Conservation (phyloP, 2,329 filamentous ascomycete genomes). For the Pezicula rhizophila region DNA sequence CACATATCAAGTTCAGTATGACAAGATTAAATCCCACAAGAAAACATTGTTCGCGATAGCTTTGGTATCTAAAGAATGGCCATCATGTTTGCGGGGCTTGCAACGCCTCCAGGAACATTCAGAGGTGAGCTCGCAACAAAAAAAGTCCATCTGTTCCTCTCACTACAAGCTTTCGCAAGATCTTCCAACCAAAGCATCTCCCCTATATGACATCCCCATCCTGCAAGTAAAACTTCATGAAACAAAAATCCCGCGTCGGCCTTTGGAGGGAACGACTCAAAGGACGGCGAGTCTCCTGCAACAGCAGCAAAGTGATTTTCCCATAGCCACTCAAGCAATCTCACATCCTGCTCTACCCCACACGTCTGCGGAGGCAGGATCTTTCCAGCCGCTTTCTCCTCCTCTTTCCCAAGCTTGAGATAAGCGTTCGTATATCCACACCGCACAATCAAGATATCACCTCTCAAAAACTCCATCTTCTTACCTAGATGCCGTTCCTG, state of each 20-base stretch:
- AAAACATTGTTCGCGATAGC: no score
- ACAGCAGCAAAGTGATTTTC: slow-evolving; percentile 27
- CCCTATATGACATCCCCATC: slow-evolving; percentile 14
- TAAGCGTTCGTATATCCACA: slow-evolving; percentile 27
- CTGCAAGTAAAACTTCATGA: slow-evolving; percentile 13
- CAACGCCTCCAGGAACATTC: slow-evolving; percentile 5
- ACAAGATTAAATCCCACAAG: no score
- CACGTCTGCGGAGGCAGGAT: slow-evolving; percentile 29
- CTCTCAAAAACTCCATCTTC: slow-evolving; percentile 19
- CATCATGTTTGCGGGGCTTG: slow-evolving; percentile 11
- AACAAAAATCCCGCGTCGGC: slow-evolving; percentile 16
- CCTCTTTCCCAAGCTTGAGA: slow-evolving; percentile 23
- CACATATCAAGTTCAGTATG: no score
- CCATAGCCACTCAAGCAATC: slow-evolving; percentile 31
- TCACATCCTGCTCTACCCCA: slow-evolving; percentile 38
- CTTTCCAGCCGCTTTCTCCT: slow-evolving; percentile 20
- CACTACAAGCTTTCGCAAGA: slow-evolving; percentile 6
- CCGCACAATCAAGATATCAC: slow-evolving; percentile 43
- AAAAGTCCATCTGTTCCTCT: slow-evolving; percentile 9
- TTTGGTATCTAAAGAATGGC: neutral
- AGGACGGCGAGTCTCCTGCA: slow-evolving; percentile 30
- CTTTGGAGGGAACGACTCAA: slow-evolving; percentile 27
- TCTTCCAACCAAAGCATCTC: slow-evolving; percentile 14
- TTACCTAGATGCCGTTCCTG: neutral
- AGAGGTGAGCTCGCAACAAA: slow-evolving; percentile 8